phyloP scores from a whole-genome alignment of 768 basidiomycete genomes.

The Suillus weaverae region DNA sequence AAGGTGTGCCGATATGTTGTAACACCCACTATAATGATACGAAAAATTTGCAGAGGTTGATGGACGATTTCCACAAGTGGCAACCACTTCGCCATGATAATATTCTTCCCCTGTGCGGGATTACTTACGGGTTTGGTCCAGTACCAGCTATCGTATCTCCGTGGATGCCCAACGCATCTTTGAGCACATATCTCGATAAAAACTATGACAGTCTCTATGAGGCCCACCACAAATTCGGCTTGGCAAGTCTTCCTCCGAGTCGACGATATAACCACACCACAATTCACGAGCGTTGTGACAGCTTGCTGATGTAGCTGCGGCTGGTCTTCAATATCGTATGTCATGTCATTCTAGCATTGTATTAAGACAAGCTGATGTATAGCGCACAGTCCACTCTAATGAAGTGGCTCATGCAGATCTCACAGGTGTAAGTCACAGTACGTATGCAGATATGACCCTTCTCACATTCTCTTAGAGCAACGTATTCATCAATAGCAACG shows the following conservation, averaged over 20 bases:
- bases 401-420: background rate
- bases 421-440: background rate
- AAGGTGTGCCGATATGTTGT: constrained; percentile 12
- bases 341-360: background rate
- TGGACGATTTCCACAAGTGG: background rate
- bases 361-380: background rate
- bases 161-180: constrained; percentile 17
- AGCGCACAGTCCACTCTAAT: background rate
- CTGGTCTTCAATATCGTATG: constrained; percentile 11
- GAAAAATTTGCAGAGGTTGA: background rate
- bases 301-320: constrained; percentile 11
- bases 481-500: background rate
- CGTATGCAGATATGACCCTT: background rate
- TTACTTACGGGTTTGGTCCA: constrained; percentile 27
- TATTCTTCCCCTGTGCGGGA: constrained; percentile 38
- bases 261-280: background rate
- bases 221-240: background rate
- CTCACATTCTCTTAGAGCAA: background rate
- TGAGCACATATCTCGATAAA: constrained; percentile 18
- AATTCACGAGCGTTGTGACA: background rate
- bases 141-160: constrained; percentile 22
- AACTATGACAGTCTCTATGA: background rate
- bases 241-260: background rate
- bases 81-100: constrained; percentile 37
- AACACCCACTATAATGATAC: background rate